Evolutionary conservation across 176 grass and related monocot genomes (phyloP).

Genomic region (Bromus sterilis): DNA sequence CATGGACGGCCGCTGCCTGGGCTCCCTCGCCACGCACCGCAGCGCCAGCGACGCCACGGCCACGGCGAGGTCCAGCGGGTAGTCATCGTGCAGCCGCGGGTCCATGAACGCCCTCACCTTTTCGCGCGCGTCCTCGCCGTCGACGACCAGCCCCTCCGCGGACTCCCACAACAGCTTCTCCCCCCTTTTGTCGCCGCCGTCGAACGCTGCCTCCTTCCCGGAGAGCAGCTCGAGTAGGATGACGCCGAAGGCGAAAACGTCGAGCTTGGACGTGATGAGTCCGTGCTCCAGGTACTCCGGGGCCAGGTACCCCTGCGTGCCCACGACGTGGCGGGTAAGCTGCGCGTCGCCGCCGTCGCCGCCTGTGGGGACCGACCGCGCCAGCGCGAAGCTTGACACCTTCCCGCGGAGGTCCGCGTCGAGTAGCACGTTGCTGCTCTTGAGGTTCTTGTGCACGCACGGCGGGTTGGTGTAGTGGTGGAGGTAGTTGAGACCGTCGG

Average conservation of each 20-base stretch:
- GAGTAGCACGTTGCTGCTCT: constrained; percentile 67
- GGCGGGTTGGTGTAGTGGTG: constrained; percentile 69
- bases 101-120: constrained; percentile 61
- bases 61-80: constrained; percentile 61
- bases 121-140: constrained; percentile 36
- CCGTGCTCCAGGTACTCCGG: constrained; percentile 84
- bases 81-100: constrained; percentile 38
- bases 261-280: constrained; percentile 61
- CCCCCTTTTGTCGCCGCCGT: neutral
- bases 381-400: constrained; percentile 61
- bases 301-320: constrained; percentile 72
- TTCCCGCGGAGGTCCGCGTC: constrained; percentile 62
- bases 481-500: constrained; percentile 72
- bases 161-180: constrained; percentile 41
- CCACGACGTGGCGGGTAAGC: constrained; percentile 67
- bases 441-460: constrained; percentile 79
- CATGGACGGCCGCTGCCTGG: constrained; percentile 36
- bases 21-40: constrained; percentile 54
- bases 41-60: constrained; percentile 54
- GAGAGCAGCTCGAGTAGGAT: constrained; percentile 74
- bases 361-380: constrained; percentile 27
- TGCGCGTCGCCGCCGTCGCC: constrained; percentile 20
- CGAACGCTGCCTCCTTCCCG: constrained; percentile 53
- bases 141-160: constrained; percentile 11
- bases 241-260: constrained; percentile 83